These are phyloP conservation scores for Monosporascus sp. DNA, from an alignment of 2,329 filamentous ascomycete species.

Conservation along the genomic window DNA sequence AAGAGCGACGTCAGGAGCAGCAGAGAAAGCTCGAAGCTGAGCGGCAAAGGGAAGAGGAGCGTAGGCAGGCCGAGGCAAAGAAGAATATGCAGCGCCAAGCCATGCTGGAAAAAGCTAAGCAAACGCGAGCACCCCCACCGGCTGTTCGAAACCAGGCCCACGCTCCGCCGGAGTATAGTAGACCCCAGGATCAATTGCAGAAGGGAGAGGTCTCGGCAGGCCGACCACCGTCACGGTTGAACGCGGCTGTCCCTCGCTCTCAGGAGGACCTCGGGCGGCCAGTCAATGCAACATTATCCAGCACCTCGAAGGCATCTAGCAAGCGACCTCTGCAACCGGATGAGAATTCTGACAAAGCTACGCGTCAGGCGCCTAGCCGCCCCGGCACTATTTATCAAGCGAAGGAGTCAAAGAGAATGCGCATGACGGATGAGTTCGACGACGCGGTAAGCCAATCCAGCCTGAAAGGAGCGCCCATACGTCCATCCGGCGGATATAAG, in stretches of 20 bases:
- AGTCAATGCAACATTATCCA: constrained; percentile 53
- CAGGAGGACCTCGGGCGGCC: constrained; percentile 58
- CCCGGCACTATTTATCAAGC: constrained; percentile 59
- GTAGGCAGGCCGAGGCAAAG: constrained; percentile 59
- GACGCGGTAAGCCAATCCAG: constrained; percentile 57
- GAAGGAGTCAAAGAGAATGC: constrained; percentile 73
- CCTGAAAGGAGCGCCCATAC: constrained; percentile 78
- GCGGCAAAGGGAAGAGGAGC: constrained; percentile 55
- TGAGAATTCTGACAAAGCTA: constrained; percentile 49
- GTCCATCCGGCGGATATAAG: constrained; percentile 65
- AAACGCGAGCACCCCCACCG: constrained; percentile 58
- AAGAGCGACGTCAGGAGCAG: constrained; percentile 56
- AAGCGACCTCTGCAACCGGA: constrained; percentile 72
- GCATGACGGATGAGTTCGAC: constrained; percentile 68
- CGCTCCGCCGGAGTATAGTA: constrained; percentile 43
- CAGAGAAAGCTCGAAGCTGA: constrained; percentile 57
- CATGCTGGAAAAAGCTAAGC: constrained; percentile 59
- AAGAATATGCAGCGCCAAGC: constrained; percentile 61
- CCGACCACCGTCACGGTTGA: constrained; percentile 54
- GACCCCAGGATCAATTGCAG: constrained; percentile 9
- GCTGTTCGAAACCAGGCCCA: constrained; percentile 51
- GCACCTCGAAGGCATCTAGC: constrained; percentile 63
- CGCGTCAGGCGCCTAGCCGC: constrained; percentile 42
- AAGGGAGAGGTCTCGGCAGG: constrained; percentile 26
- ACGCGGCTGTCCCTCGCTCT: constrained; percentile 43